Conservation (phyloP, 129 eudicot species). For the Cynara cardunculus region DNA sequence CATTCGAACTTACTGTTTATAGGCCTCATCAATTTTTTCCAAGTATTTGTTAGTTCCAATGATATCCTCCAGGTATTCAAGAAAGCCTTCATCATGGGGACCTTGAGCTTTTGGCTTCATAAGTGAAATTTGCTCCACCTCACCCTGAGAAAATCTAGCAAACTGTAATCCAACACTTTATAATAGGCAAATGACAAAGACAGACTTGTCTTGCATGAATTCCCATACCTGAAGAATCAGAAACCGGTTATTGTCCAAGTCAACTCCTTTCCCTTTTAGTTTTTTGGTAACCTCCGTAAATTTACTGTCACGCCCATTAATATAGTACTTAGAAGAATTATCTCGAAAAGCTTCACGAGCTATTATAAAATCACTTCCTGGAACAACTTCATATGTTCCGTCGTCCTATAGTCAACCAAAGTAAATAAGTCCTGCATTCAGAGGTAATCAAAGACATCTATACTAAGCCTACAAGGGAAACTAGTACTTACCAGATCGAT, state of each 20-base stretch:
- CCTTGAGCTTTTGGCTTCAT: conserved; percentile 98
- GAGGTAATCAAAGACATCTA: not conserved
- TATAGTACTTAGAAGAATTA: conserved; percentile 80
- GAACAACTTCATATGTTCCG: conserved; percentile 73
- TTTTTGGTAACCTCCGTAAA: conserved; percentile 84
- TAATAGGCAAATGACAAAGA: not conserved
- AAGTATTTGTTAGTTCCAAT: conserved; percentile 91
- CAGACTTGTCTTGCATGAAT: not conserved
- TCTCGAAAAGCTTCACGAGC: conserved; percentile 85
- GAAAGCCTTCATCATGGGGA: conserved; percentile 96
- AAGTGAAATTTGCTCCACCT: conserved; percentile 95
- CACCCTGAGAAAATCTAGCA: conserved; percentile 55
- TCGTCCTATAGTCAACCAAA: conserved; percentile 56
- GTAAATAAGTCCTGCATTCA: not conserved
- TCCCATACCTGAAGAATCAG: conserved; percentile 84
- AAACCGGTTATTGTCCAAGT: conserved; percentile 93
- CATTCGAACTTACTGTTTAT: conserved; percentile 62
- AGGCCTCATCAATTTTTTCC: conserved; percentile 83
- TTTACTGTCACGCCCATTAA: conserved; percentile 63
- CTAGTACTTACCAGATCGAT: conserved; percentile 60
- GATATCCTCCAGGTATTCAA: conserved; percentile 91
- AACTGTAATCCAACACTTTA: not conserved
- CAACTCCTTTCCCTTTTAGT: conserved; percentile 89
- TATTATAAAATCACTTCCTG: conserved; percentile 82
- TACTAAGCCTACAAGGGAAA: not conserved